phyloP scores from a whole-genome alignment of 805 yeast genomes.

The Wickerhamomyces alni region DNA sequence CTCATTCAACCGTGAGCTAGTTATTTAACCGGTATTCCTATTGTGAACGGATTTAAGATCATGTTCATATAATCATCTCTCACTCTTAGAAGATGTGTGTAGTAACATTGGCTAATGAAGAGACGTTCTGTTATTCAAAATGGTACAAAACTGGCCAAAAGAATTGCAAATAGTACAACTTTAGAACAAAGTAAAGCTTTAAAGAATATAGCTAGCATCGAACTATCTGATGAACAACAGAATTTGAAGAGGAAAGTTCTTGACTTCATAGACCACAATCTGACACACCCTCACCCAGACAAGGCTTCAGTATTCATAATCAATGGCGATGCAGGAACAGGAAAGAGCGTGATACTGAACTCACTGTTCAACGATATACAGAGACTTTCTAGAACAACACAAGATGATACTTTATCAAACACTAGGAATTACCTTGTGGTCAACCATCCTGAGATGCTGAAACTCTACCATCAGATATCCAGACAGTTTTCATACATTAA shows the following conservation, averaged over 20 bases:
- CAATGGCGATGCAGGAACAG: conserved; percentile 45
- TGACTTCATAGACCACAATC: conserved; percentile 23
- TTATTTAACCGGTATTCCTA: too few species aligned
- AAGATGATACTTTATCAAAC: conserved; percentile 19
- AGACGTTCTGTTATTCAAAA: not conserved
- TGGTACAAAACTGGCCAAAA: not conserved
- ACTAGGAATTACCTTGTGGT: conserved; percentile 35
- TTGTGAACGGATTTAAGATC: too few species aligned
- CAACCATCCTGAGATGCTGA: conserved; percentile 44
- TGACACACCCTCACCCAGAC: conserved; percentile 9
- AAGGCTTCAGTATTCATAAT: conserved; percentile 33
- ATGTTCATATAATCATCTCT: too few species aligned
- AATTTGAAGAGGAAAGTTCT: conserved; percentile 25
- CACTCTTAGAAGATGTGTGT: too few species aligned
- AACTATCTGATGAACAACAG: conserved; percentile 32
- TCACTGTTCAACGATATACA: conserved; percentile 38
- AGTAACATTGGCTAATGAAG: too few species aligned
- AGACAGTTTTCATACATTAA: conserved; percentile 30
- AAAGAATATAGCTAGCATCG: conserved; percentile 30
- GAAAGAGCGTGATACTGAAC: conserved; percentile 38
- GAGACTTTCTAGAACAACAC: conserved; percentile 17
- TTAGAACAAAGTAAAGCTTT: conserved; percentile 19
- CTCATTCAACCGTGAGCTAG: too few species aligned
- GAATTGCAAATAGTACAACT: not conserved
- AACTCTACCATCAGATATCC: conserved; percentile 35